These are phyloP conservation scores for Cryptosporidium ryanae DNA, from an alignment of 169 alveolate genomes.

Conservation along the genomic window DNA sequence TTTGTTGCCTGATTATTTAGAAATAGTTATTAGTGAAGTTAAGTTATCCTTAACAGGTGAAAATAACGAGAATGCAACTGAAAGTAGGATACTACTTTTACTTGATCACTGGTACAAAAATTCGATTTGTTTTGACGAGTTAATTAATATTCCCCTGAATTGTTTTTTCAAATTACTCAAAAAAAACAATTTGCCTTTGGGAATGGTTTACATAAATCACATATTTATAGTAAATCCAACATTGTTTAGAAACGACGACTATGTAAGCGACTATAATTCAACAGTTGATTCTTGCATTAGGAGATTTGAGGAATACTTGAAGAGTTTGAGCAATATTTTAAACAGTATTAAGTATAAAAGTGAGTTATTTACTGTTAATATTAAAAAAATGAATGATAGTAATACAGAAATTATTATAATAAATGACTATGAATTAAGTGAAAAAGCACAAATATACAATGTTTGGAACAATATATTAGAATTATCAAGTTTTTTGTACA, in stretches of 20 bases:
- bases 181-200: conserved; percentile 1
- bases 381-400: not conserved
- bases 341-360: not conserved
- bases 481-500: conserved; percentile 19
- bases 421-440: not conserved
- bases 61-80: not conserved
- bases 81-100: not conserved
- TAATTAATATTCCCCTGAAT: conserved; percentile 27
- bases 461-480: conserved; percentile 38
- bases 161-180: not conserved
- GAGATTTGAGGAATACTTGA: not conserved
- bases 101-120: conserved; percentile 53
- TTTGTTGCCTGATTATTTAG: conserved; percentile 26
- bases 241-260: not conserved
- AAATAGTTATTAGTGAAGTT: not conserved
- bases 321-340: not conserved
- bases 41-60: not conserved
- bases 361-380: conserved; percentile 7
- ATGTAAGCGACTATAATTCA: not conserved
- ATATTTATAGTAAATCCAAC: conserved; percentile 36
- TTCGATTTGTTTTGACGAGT: conserved; percentile 1
- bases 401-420: not conserved
- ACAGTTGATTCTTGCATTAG: no score
- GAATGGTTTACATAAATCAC: conserved; percentile 46
- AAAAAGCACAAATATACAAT: not conserved